Base-by-base conservation (phyloP, 129 eudicot genomes). In the Glebionis coronaria region DNA sequence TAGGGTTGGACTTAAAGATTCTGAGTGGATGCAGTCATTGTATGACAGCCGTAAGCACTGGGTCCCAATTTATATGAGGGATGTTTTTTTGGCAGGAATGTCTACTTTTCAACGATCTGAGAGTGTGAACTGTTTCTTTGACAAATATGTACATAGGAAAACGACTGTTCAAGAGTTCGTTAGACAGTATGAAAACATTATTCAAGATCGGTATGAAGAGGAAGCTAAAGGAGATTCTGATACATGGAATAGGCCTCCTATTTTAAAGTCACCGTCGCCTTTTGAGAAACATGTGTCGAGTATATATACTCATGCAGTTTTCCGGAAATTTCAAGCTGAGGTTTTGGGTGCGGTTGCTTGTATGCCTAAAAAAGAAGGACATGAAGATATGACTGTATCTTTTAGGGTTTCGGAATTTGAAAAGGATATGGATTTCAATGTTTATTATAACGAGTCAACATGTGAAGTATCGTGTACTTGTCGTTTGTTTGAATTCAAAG, bases 171-270 rank as follows among this genome's bases (percentile, higher is more conserved):
- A 78, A 56, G 97, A 93, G 74, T 86, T 88, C 75, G 52, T 93
- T 20, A 77, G 76, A 72, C 96, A 86, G 11, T 93, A 88, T 51
- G 96, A 81, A 62, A 21, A 76, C 15, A 84, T 93, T 42, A 54
- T 93, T 56, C 98, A 86, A 63, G 92, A 93, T 66, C 76, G 98
- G 71, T 93, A 93, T 68, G 97, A 93, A 81, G 98, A 88, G 81
- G 98, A 93, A 73, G 95, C 95, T 3, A 93, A 81, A 75, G 88
- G 93, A 6, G 88, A 83, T 54, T 86, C 80, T 31, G 99, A 93
- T 79, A 81, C 99, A 15, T 89, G 95, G 90, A 86, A 93, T 67
- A 93, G 81, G 53, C 87, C 76, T 13, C 95, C 95, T 11, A 65
- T 85, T 1, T 58, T 86, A 67, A 89, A 80, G 68, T 89, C 99